Evolutionary conservation across 2,329 filamentous ascomycete species (phyloP).

Genomic region (Alternaria consortialis): DNA sequence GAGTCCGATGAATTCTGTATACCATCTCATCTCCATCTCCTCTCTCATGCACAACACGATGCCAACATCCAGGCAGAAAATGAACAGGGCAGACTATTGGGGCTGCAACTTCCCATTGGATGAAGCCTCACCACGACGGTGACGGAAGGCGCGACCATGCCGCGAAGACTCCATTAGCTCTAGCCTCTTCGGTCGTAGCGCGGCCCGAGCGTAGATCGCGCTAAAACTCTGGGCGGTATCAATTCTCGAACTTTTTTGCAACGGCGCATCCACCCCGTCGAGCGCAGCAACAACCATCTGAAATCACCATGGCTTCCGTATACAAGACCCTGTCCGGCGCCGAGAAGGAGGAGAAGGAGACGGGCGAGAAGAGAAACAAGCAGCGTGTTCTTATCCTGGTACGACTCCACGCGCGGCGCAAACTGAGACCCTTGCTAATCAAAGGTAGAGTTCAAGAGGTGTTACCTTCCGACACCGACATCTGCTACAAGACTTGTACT

Average conservation of each 20-base stretch:
- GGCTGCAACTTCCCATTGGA: slow-evolving; percentile 29
- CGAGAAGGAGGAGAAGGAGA: slow-evolving; percentile 48
- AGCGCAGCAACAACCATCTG: slow-evolving; percentile 22
- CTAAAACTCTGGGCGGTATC: slow-evolving; percentile 35
- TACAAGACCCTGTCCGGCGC: slow-evolving; percentile 64
- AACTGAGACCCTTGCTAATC: slow-evolving; percentile 27
- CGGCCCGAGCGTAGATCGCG: slow-evolving; percentile 25
- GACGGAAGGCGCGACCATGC: slow-evolving; percentile 35
- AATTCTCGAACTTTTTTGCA: slow-evolving; percentile 38
- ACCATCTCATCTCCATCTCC: neutral
- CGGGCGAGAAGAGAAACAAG: slow-evolving; percentile 53
- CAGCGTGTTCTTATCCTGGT: slow-evolving; percentile 80
- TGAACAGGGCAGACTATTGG: slow-evolving; percentile 22
- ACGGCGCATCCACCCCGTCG: slow-evolving; percentile 21
- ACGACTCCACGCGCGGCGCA: slow-evolving; percentile 10
- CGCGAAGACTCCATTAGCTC: neutral
- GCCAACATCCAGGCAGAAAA: slow-evolving; percentile 13
- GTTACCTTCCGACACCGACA: slow-evolving; percentile 95
- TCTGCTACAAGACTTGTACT: slow-evolving; percentile 85
- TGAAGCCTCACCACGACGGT: slow-evolving; percentile 24
- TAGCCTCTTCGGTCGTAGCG: slow-evolving; percentile 13
- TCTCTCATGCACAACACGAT: slow-evolving; percentile 10
- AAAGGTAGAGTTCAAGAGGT: slow-evolving; percentile 75
- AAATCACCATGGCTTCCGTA: slow-evolving; percentile 61
- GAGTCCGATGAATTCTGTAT: neutral